Evolutionary conservation across 345 rosid genomes (phyloP), one percentile per base, ranked within the genome.

Genomic region (Lenwebbia sp.): DNA sequence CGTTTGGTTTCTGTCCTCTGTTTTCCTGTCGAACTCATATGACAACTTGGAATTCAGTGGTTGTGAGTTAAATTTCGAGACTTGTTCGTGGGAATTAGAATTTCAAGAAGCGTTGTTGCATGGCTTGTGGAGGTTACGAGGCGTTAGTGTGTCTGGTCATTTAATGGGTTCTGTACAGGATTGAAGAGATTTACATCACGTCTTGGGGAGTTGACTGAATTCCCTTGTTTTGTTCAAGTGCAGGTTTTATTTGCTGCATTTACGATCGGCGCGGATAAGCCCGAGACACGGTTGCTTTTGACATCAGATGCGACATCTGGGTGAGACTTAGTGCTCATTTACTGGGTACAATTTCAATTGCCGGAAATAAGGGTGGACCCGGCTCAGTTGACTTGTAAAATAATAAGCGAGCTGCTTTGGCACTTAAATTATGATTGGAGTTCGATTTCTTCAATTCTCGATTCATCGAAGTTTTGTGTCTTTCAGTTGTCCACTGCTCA

Each of bases 221-320:
- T 84, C 37, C 19, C 85, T 50, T 5, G 82, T n/a, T 60, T 33
- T 54, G 40, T 82, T 82, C 76, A 26, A 55, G 41, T 89, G 91
- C 91, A 96, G 99, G 91, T 91, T 87, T 84, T 93, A 52, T 85
- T 86, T 78, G 51, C 87, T 82, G 65, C 83, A 21, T 83, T 84
- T 54, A 84, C 76, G 49, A 90, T 90, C 62, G 81, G 88, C 82
- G 93, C 92, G 58, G 93, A 88, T 89, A 90, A 83, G 86, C 86
- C 90, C 37, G 85, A 84, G 76, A 22, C 86, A 2, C 88, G 89
- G 78, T 74, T 82, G 82, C 93, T 90, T 74, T 54, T 85, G 85
- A 83, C 95, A 3, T 84, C 90, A 30, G 90, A 90, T 56, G 89
- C 82, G 58, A 30, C 84, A 65, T 33, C 91, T 12, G 82, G 91